Percentiles rank a stretch among this genome's conserved stretches.
Conservation (phyloP, 495 filamentous ascomycete genomes). For the Xanthoparmelia taractica region DNA sequence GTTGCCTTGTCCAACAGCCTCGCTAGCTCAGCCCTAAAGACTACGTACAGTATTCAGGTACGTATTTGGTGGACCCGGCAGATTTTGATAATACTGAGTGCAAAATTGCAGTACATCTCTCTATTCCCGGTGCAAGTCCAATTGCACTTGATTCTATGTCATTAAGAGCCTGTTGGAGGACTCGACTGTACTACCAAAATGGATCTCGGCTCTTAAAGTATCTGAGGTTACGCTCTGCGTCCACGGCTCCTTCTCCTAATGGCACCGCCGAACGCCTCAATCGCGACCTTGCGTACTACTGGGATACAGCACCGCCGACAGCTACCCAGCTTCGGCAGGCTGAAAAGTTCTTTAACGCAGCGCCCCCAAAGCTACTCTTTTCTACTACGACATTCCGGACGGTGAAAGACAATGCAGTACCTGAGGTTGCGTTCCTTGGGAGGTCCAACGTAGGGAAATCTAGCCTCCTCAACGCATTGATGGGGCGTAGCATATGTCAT, state of each 20-base stretch:
- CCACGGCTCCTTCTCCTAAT: background rate
- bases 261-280: background rate
- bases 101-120: background rate
- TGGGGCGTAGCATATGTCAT: slow-evolving; percentile 51
- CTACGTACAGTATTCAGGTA: too few species aligned
- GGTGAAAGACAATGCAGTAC: slow-evolving; percentile 39
- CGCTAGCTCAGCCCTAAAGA: slow-evolving; percentile 2
- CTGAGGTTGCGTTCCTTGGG: slow-evolving; percentile 67
- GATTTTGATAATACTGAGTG: too few species aligned
- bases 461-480: slow-evolving; percentile 74
- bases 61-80: background rate
- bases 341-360: slow-evolving; percentile 51
- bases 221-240: background rate
- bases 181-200: too few species aligned
- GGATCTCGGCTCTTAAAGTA: background rate
- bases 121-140: background rate
- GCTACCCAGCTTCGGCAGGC: slow-evolving; percentile 47
- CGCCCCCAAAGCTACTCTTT: slow-evolving; percentile 60
- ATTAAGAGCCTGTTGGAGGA: background rate
- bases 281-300: slow-evolving; percentile 42
- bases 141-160: slow-evolving; percentile 4
- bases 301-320: slow-evolving; percentile 51
- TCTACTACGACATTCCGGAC: slow-evolving; percentile 62
- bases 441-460: slow-evolving; percentile 92
- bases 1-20: background rate